A percentile compares a stretch with the other conserved stretches of the same genome.
Evolutionary conservation across 23 red algal genomes (phyloP).

Genomic region (Chondrus crispus): DNA sequence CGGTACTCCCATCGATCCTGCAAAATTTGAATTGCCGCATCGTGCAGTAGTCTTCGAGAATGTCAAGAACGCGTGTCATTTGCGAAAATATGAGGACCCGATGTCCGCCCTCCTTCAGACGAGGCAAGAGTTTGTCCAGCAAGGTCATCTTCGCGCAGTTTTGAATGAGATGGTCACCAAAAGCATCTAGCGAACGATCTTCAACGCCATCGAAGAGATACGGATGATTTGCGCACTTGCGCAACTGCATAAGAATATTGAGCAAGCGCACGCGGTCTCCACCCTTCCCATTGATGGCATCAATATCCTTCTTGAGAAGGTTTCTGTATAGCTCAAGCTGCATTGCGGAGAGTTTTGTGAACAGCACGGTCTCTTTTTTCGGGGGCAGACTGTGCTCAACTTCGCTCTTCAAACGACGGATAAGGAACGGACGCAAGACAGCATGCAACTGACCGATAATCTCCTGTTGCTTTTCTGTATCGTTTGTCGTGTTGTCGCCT

Average conservation of each 20-base stretch:
- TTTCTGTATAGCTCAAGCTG: slow-evolving; percentile 91
- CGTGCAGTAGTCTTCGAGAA: slow-evolving; percentile 94
- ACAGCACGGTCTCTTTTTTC: slow-evolving; percentile 96
- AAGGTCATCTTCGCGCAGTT: slow-evolving; percentile 85
- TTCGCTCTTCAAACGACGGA: slow-evolving; percentile 93
- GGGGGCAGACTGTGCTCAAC: slow-evolving; percentile 90
- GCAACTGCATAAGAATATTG: slow-evolving; percentile 99
- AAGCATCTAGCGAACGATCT: slow-evolving; percentile 95
- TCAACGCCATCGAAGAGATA: slow-evolving; percentile 98
- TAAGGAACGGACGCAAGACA: slow-evolving; percentile 92
- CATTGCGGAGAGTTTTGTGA: slow-evolving; percentile 80
- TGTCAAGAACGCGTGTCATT: slow-evolving; percentile 99
- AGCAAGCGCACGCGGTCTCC: slow-evolving; percentile 96
- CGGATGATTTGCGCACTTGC: slow-evolving; percentile 96
- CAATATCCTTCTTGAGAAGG: slow-evolving; percentile 96
- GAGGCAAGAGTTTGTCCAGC: slow-evolving; percentile 91
- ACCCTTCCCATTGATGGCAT: slow-evolving; percentile 95
- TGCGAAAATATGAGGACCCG: slow-evolving; percentile 95
- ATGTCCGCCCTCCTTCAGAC: slow-evolving; percentile 79
- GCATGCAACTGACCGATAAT: slow-evolving; percentile 95
- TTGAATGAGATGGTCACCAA: slow-evolving; percentile 89
- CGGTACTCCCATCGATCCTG: slow-evolving; percentile 94
- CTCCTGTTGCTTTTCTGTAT: slow-evolving; percentile 57
- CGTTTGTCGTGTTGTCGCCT: slow-evolving; percentile 18
- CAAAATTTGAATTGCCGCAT: slow-evolving; percentile 95